Evolutionary conservation across 352 stramenopile species (phyloP).

Genomic region (Globisporangium middletonii): DNA sequence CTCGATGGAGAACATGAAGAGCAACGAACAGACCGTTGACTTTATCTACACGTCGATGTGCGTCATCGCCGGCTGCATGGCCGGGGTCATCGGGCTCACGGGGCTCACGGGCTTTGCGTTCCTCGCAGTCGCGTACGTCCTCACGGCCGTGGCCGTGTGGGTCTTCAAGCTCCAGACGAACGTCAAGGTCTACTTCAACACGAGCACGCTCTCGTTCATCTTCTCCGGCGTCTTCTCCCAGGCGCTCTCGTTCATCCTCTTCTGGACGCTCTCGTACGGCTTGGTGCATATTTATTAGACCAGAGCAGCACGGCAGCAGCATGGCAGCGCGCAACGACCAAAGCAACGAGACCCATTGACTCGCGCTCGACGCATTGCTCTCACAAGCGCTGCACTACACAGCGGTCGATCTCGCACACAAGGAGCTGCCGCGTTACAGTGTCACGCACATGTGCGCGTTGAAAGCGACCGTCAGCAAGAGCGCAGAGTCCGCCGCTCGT

Average conservation of each 20-base stretch:
- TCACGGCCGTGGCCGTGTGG: constrained; percentile 59
- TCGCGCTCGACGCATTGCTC: no score
- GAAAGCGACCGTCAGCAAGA: no score
- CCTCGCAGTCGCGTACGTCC: constrained; percentile 54
- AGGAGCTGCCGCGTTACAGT: no score
- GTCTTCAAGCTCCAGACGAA: constrained; percentile 71
- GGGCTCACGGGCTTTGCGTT: constrained; percentile 71
- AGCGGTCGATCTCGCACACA: no score
- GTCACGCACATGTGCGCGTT: no score
- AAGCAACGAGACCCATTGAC: no score
- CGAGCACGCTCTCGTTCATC: constrained; percentile 56
- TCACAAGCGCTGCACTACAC: no score
- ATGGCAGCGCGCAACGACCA: neutral
- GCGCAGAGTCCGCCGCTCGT: no score
- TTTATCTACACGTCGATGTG: constrained; percentile 83
- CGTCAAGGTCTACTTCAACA: constrained; percentile 81
- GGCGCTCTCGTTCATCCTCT: constrained; percentile 83
- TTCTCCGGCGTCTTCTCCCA: constrained; percentile 70
- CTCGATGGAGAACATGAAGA: constrained; percentile 84
- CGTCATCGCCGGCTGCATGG: constrained; percentile 76
- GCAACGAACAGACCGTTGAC: constrained; percentile 73
- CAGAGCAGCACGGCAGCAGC: neutral
- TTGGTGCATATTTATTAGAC: constrained; percentile 88
- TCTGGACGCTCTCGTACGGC: constrained; percentile 85
- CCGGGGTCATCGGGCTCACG: constrained; percentile 73